phyloP scores from a whole-genome alignment of 352 stramenopile genomes.

The Pythium dissimile region DNA sequence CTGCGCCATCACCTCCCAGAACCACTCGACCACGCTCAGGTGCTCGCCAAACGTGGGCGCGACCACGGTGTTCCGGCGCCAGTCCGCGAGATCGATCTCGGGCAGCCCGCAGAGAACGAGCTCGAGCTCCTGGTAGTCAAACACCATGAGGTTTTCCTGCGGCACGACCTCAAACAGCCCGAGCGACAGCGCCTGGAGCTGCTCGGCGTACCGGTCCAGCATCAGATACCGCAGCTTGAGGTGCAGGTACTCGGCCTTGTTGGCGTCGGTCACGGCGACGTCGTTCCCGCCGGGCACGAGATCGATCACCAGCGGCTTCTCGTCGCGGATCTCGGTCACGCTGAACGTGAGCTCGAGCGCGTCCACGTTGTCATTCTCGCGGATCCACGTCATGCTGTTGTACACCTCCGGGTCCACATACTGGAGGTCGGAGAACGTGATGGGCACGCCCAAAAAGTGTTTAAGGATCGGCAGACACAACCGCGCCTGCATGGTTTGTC shows the following conservation, averaged over 20 bases:
- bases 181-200: conserved; percentile 86
- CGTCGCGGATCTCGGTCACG: conserved; percentile 61
- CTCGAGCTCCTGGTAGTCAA: conserved; percentile 98
- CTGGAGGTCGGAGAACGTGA: conserved; percentile 80
- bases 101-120: conserved; percentile 78
- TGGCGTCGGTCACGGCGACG: conserved; percentile 91
- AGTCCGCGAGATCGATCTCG: conserved; percentile 89
- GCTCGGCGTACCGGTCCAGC: conserved; percentile 88
- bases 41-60: conserved; percentile 46
- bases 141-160: conserved; percentile 94
- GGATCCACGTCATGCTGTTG: conserved; percentile 71
- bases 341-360: conserved; percentile 70
- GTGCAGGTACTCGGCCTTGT: conserved; percentile 94
- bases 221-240: conserved; percentile 95
- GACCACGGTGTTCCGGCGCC: conserved; percentile 74
- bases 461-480: conserved; percentile 79
- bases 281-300: conserved; percentile 52
- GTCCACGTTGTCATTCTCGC: conserved; percentile 64
- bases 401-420: conserved; percentile 79
- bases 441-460: conserved; percentile 72
- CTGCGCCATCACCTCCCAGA: conserved; percentile 63
- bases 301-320: conserved; percentile 60
- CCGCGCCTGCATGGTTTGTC: conserved; percentile 65
- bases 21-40: conserved; percentile 54
- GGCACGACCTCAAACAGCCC: conserved; percentile 97